Base-by-base conservation (phyloP, 495 filamentous ascomycete genomes). In the Melanomma pulvis-pyrius region DNA sequence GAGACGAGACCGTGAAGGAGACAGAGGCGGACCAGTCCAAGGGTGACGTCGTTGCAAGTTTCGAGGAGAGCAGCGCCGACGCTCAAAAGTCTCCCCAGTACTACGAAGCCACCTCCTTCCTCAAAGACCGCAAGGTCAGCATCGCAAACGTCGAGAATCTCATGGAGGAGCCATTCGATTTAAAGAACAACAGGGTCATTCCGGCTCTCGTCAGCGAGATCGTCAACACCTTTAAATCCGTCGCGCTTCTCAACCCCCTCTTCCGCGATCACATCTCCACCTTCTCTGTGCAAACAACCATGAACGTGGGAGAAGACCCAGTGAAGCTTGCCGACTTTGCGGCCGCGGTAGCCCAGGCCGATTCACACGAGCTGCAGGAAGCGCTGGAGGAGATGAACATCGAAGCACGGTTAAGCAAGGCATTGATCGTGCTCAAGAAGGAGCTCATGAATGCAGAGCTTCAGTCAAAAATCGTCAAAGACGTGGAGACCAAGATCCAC, bases 261-360 rank as follows among this genome's bases (percentile, higher is more conserved):
- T 99, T 99, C 82, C 86, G 93, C 21, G 96, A 99, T 71, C 94
- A 99, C 73, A 96, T 99, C 39, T 93, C 92, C 0, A 92, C 93
- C 1, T 99, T 98, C 76, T 93, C 93, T 22, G 94, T 96, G 78
- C 92, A 96, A 65, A 96, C 92, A 21, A 87, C 92, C 1, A 93
- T 93, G 30, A 98, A 98, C 74, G 88, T 99, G 52, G 92, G 91
- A 70, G 88, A 96, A 36, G 96, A 99, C 66, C 96, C 96, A 1
- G 91, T 88, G 19, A 97, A 96, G 74, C 81, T 99, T 28, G 93
- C 96, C 6, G 96, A 99, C 72, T 98, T 99, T 77, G 96, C 96
- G 17, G 96, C 93, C 1, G 96, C 96, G 3, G 93, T 97, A 51
- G 92, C 92, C 47, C 87, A 89, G 1, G 94, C 93, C 36, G 94